Evolutionary conservation across 495 filamentous ascomycete species (phyloP), one percentile per base, ranked within the genome.

Genomic region (Aspergillus incahuasiensis): DNA sequence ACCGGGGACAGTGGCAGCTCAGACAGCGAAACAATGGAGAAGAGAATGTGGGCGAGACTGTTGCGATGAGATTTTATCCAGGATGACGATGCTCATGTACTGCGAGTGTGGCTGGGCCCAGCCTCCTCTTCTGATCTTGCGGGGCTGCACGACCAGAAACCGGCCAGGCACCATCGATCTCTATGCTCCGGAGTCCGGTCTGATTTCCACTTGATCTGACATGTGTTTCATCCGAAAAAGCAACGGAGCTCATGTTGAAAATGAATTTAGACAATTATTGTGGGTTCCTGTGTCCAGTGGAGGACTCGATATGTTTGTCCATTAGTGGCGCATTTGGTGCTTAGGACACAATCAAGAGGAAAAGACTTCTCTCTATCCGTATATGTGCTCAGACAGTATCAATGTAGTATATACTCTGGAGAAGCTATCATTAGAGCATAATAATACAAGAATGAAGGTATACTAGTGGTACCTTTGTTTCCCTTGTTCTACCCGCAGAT

Each of bases 91-190:
- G 41, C 34, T 1, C 19, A 50, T 50, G 52, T 30, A 61, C 59
- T 50, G 41, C 32, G 60, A 63, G 34, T 19, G 62, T 65, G 65
- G 65, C 59, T 65, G 60, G 61, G 40, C 45, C 55, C 55, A 62
- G 52, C 53, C 52, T 43, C 42, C 41, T 24, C 46, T 45, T 49
- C 57, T 55, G 11, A 30, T 54, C 42, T 25, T 47, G 56, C 56
- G 57, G 57, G 51, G 57, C 57, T 55, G 50, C 50, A 45, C 50
- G 18, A 54, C 51, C 44, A 58, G 49, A 34, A 30, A 51, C 49
- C 24, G 39, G 55, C 54, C 57, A 54, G 57, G 52, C 48, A 57
- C 55, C 39, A 45, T 34, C 38, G 55, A 44, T 57, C 46, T 25
- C 13, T 54, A 35, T 22, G 40, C 8, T 28, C n/a, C n/a, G n/a